Evolutionary conservation across 163 green algal species (phyloP).

Genomic region (Coccomyxa subellipsoidea): DNA sequence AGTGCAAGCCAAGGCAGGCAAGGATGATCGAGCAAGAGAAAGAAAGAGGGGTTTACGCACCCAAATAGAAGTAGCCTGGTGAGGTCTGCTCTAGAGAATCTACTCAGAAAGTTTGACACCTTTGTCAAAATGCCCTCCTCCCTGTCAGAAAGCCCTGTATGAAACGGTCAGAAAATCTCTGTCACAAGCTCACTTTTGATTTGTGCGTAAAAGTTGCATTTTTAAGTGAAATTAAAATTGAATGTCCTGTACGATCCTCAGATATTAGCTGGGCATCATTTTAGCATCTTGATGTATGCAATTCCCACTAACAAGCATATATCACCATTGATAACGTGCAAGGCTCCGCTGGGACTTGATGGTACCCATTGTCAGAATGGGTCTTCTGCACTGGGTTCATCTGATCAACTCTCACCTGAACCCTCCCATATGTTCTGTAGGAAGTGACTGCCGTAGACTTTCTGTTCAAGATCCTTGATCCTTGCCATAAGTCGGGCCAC

Average conservation of each 20-base stretch:
- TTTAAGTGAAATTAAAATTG: neutral
- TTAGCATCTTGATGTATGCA: neutral
- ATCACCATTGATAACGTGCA: too few relatives aligned
- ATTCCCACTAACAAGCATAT: too few relatives aligned
- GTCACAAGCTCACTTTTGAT: neutral
- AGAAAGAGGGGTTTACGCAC: too few relatives aligned
- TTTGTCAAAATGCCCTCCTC: neutral
- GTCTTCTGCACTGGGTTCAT: neutral
- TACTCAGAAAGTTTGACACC: neutral
- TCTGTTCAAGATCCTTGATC: neutral
- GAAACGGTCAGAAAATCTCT: neutral
- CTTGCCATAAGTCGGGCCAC: neutral
- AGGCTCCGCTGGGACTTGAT: too few relatives aligned
- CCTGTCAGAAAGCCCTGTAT: neutral
- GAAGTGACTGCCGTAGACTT: neutral
- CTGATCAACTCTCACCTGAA: neutral
- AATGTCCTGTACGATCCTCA: neutral
- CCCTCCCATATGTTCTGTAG: neutral
- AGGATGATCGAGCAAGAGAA: too few relatives aligned
- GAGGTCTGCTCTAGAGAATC: neutral
- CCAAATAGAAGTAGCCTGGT: neutral
- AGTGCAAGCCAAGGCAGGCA: too few relatives aligned
- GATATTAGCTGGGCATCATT: too few relatives aligned
- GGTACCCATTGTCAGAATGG: neutral
- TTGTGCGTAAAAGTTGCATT: neutral